Evolutionary conservation across 345 rosid species (phyloP).

Genomic region (Salix dunnii): DNA sequence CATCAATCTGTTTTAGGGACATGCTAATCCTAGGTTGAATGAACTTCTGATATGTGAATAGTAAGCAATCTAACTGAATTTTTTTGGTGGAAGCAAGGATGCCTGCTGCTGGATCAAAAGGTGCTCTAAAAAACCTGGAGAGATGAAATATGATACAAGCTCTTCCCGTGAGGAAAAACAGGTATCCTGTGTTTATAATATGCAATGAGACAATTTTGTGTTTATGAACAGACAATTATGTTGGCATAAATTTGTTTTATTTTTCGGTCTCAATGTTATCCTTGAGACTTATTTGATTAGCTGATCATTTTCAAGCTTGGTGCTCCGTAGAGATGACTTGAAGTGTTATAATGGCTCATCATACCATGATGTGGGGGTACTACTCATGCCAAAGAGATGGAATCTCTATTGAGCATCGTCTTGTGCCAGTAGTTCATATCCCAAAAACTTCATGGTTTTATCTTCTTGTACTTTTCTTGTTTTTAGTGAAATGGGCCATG

Average conservation of each 20-base stretch:
- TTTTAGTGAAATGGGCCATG: not conserved
- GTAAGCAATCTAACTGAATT: constrained; percentile 21
- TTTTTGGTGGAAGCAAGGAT: constrained; percentile 79
- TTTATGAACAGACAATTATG: too few species aligned
- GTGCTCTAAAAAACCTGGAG: constrained; percentile 59
- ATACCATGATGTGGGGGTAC: too few species aligned
- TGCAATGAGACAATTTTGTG: too few species aligned
- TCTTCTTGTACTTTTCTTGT: not conserved
- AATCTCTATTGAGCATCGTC: not conserved
- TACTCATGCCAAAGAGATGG: not conserved
- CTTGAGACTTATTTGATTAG: too few species aligned
- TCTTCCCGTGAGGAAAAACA: constrained; percentile 83
- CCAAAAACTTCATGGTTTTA: not conserved
- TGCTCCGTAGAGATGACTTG: too few species aligned
- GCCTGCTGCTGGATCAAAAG: constrained; percentile 97
- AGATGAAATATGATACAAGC: constrained; percentile 81
- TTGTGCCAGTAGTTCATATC: not conserved
- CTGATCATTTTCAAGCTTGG: too few species aligned
- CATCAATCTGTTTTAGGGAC: constrained; percentile 6
- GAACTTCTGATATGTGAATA: not conserved
- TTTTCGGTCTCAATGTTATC: too few species aligned
- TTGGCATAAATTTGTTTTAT: too few species aligned
- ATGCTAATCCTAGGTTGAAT: constrained; percentile 5
- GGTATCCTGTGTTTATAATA: too few species aligned
- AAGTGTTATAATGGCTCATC: too few species aligned